A percentile compares a stretch with the other conserved stretches of the same genome.
Evolutionary conservation across 768 basidiomycete genomes (phyloP).

Genomic region (Kwoniella sp.): DNA sequence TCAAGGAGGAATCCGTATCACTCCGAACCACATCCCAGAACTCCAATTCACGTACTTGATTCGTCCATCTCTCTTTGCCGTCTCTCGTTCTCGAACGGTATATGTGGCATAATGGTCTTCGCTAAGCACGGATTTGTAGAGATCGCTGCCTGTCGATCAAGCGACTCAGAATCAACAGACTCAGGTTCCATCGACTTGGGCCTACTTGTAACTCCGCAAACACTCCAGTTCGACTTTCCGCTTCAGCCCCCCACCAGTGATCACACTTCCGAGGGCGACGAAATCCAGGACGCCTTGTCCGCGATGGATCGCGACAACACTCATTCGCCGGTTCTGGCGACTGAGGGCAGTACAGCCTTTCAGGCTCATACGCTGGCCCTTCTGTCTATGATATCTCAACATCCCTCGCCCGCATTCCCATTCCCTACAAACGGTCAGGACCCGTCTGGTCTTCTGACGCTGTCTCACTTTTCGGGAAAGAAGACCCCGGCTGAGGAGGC

Average conservation of each 20-base stretch:
- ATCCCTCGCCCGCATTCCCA: slow-evolving; percentile 47
- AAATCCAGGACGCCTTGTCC: neutral
- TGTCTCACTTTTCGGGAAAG: slow-evolving; percentile 27
- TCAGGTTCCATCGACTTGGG: neutral
- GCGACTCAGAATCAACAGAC: neutral
- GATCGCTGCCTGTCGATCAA: neutral
- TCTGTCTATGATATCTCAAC: slow-evolving; percentile 39
- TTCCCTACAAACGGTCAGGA: slow-evolving; percentile 33
- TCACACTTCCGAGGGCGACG: neutral
- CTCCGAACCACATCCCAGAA: too few species aligned
- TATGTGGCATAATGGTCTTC: neutral
- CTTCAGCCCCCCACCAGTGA: neutral
- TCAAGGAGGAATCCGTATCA: too few species aligned
- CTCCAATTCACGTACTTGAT: too few species aligned
- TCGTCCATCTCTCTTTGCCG: too few species aligned
- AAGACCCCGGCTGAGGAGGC: slow-evolving; percentile 43
- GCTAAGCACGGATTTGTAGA: neutral
- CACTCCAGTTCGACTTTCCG: neutral
- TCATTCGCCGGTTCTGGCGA: slow-evolving; percentile 22
- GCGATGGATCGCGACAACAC: slow-evolving; percentile 20
- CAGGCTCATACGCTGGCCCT: slow-evolving; percentile 39
- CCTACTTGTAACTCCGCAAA: neutral
- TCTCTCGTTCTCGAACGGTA: too few species aligned
- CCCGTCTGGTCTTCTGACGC: slow-evolving; percentile 3
- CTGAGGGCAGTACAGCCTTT: slow-evolving; percentile 30